Base-by-base conservation (phyloP, 1,284 basidiomycete species). In the Pseudomicrostroma phylloplanum region DNA sequence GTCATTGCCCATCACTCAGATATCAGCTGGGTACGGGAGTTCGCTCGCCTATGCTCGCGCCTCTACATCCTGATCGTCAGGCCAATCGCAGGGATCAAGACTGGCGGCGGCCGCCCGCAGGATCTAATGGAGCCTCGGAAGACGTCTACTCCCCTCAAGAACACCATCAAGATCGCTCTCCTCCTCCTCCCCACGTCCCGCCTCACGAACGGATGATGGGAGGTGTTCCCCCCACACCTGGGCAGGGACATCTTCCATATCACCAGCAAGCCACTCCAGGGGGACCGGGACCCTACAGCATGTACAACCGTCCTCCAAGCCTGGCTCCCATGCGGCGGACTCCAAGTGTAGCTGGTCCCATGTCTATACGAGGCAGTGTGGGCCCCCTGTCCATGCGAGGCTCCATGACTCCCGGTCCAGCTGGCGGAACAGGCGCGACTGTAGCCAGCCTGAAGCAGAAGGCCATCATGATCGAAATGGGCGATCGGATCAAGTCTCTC, bases 131-230 rank as follows among this genome's bases (percentile, higher is more conserved):
- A 36, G 3, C 30, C 3, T 36, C 30, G 9, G 30, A 36, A 36
- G 30, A 36, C 30, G 30, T 36, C 9, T 36, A 36, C 9, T 36
- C 30, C 30, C 30, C 30, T 36, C 30, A 36, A 36, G 4, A 36
- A 9, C 30, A 36, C 3, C 30, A 36, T 9, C 30, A 36, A 36
- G 30, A 36, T 36, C 30, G 30, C 30, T 36, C 30, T n/a, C 17
- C 46, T 48, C 46, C n/a, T n/a, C 46, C 46, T 48, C 46, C 46
- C 23, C 46, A 23, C 23, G 4, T 48, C 7, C n/a, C 46, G 17
- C 46, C n/a, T 11, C 46, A 48, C 9, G 46, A n/a, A 48, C n/a
- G 46, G 46, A 48, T 48, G 46, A 48, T n/a, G n/a, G 46, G n/a
- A 23, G 46, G 46, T 23, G n/a, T 48, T 7, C 46, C 46, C 4